Evolutionary conservation across 768 basidiomycete species (phyloP).

Genomic region (Leccinum ochraceum): DNA sequence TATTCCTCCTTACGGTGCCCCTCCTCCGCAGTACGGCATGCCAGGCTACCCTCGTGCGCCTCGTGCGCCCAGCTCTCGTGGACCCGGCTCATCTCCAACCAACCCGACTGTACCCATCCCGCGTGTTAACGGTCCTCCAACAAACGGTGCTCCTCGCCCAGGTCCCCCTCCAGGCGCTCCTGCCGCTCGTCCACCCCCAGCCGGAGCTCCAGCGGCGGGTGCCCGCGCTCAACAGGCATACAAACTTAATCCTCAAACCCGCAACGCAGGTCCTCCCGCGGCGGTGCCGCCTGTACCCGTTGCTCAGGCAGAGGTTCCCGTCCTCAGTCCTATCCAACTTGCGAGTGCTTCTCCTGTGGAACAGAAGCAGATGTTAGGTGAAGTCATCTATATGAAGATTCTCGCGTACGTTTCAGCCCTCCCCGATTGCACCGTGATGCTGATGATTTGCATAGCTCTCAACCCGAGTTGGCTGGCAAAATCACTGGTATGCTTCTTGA

Average conservation of each 20-base stretch:
- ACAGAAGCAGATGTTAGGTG: conserved; percentile 99
- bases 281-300: conserved; percentile 38
- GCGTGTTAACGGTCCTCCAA: conserved; percentile 60
- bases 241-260: conserved; percentile 38
- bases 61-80: conserved; percentile 65
- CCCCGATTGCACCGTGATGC: conserved; percentile 2
- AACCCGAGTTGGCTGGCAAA: conserved; percentile 96
- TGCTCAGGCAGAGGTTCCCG: conserved; percentile 51
- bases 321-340: conserved; percentile 63
- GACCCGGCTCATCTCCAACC: conserved; percentile 70
- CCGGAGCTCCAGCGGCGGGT: conserved; percentile 47
- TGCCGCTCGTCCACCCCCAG: conserved; percentile 44
- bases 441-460: conserved; percentile 46
- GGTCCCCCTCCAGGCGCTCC: conserved; percentile 41
- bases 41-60: conserved; percentile 62
- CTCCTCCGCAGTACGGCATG: conserved; percentile 76
- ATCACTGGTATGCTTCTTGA: conserved; percentile 99
- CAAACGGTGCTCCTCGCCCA: conserved; percentile 55
- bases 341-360: conserved; percentile 67
- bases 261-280: conserved; percentile 36
- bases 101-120: conserved; percentile 63
- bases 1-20: conserved; percentile 71
- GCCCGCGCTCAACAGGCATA: conserved; percentile 36
- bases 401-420: conserved; percentile 52
- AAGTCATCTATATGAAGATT: conserved; percentile 93